Base-by-base conservation (phyloP, 257 asterid genomes). In the Thymus mandschuricus region DNA sequence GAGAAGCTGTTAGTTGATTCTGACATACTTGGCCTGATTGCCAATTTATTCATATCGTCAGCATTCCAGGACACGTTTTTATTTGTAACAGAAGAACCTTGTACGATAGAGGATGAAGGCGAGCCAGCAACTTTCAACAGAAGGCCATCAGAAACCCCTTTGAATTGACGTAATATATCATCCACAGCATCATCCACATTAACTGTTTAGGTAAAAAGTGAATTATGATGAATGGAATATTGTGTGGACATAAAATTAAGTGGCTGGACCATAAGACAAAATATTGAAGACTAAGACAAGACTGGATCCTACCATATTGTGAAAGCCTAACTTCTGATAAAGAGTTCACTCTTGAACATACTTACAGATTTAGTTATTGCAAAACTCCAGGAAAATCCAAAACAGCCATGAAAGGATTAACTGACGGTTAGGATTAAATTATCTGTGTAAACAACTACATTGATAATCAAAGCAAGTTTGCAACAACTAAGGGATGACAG, bases 141-240 rank as follows among this genome's bases (percentile, higher is more conserved):
- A 45, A 92, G 79, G 62, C 99, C 97, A 81, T 83, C 97, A 52
- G 99, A 94, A 75, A 91, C 99, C 69, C 96, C 99, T 85, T 88
- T 95, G 82, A 95, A 88, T 81, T 95, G 99, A 64, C 99, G 97
- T 70, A 92, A 89, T 69, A 95, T 88, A 78, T 95, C 99, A 86
- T 95, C 99, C 92, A 95, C 71, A 68, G 99, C 98, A 86, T 95
- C 99, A 79, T 95, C 99, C 78, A 95, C 96, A n/a, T 88, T 95
- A 66, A 92, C 99, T 95, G 89, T 69, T 77, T 40, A 8, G 58
- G 76, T 43, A 58, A 70, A 80, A 55, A 62, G 57, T 49, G 62
- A 54, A 34, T 65, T 8, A 51, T 55, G 67, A 43, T 55, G 55
- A 68, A 40, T 64, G 30, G 30, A 60, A 46, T 52, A 59, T 62